Evolutionary conservation across 192 early-diverging fungal species (phyloP).

Genomic region (Mortierella claussenii): DNA sequence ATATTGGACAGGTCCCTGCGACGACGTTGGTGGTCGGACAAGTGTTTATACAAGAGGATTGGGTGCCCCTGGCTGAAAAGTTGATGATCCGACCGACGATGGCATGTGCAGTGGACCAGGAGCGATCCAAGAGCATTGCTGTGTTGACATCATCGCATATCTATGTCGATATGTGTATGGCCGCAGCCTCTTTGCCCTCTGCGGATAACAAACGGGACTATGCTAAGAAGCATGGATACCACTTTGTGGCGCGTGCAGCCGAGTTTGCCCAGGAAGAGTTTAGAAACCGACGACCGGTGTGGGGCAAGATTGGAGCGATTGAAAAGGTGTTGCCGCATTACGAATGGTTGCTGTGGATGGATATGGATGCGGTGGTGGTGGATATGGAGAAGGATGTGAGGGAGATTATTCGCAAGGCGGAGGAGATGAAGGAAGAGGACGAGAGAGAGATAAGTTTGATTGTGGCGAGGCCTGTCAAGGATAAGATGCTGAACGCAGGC

Average conservation of each 20-base stretch:
- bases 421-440: constrained; percentile 39
- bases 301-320: constrained; percentile 68
- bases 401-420: constrained; percentile 42
- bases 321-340: constrained; percentile 68
- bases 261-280: constrained; percentile 65
- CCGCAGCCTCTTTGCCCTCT: constrained; percentile 51
- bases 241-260: constrained; percentile 60
- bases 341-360: constrained; percentile 71
- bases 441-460: constrained; percentile 54
- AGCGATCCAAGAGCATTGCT: constrained; percentile 41
- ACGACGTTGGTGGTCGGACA: constrained; percentile 47
- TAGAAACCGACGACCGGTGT: constrained; percentile 59
- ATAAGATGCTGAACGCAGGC: constrained; percentile 68
- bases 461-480: constrained; percentile 55
- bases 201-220: constrained; percentile 65
- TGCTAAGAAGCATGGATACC: constrained; percentile 60
- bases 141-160: constrained; percentile 66
- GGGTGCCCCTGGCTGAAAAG: constrained; percentile 51
- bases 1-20: constrained; percentile 52
- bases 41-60: constrained; percentile 60
- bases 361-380: constrained; percentile 69
- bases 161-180: constrained; percentile 66
- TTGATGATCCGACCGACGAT: constrained; percentile 26
- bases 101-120: constrained; percentile 27
- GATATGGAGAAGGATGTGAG: constrained; percentile 40